phyloP scores from a whole-genome alignment of 2,329 filamentous ascomycete species.

The Botrytis porri region DNA sequence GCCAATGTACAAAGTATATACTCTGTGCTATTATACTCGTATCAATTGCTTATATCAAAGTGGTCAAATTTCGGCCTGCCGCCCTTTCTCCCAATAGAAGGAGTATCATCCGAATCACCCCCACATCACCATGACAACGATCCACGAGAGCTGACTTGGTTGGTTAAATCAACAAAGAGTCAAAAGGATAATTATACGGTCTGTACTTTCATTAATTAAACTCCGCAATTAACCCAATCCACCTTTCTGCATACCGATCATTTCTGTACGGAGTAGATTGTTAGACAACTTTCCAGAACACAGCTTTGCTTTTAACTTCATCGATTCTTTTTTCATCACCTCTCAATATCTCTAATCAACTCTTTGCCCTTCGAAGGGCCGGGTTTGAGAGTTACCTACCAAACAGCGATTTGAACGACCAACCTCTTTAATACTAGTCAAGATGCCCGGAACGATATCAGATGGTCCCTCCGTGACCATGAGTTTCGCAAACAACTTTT shows the following conservation, averaged over 20 bases:
- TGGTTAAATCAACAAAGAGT: conserved; percentile 12
- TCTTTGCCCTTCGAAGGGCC: conserved; percentile 16
- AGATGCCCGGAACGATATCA: conserved; percentile 37
- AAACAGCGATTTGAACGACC: not conserved
- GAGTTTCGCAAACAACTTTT: conserved; percentile 92
- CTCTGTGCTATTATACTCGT: too few species aligned
- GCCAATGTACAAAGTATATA: not conserved
- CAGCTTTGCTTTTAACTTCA: not conserved
- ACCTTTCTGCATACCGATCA: conserved; percentile 18
- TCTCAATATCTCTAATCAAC: not conserved
- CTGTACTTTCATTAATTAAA: not conserved
- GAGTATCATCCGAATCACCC: not conserved
- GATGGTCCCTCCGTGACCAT: conserved; percentile 40
- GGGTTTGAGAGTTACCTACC: not conserved
- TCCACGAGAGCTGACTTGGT: not conserved
- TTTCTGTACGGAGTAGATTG: not conserved
- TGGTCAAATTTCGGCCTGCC: not conserved
- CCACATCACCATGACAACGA: conserved; percentile 10
- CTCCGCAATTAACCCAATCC: conserved; percentile 19
- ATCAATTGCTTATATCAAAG: not conserved
- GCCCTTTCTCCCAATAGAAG: not conserved
- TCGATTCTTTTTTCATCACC: conserved; percentile 5
- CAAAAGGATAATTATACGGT: not conserved
- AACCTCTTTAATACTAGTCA: conserved; percentile 21
- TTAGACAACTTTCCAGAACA: conserved; percentile 2